phyloP scores from a whole-genome alignment of 2,329 filamentous ascomycete genomes.

The Shiraia sp. region DNA sequence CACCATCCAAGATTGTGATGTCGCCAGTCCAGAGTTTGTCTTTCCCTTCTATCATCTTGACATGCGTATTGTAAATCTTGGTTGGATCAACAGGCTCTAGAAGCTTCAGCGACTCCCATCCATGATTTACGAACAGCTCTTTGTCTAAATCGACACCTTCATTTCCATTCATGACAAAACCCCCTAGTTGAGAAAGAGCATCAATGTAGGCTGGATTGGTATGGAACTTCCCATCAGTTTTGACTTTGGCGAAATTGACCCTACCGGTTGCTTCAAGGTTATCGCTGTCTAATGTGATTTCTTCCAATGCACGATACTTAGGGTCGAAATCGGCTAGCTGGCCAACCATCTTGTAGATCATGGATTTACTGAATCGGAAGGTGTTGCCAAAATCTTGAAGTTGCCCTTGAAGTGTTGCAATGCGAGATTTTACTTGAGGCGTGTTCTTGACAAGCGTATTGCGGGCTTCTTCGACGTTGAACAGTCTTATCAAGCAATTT shows the following conservation, averaged over 20 bases:
- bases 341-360: conserved; percentile 3
- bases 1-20: conserved; percentile 12
- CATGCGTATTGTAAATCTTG: conserved; percentile 13
- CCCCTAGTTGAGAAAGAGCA: conserved; percentile 9
- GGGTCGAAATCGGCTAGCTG: conserved; percentile 13
- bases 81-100: conserved; percentile 9
- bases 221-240: conserved; percentile 10
- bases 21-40: conserved; percentile 18
- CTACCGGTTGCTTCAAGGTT: conserved; percentile 15
- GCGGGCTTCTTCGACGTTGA: neutral
- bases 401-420: neutral
- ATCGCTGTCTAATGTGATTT: conserved; percentile 19
- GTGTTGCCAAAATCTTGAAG: conserved; percentile 8
- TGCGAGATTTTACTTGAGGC: neutral
- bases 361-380: conserved; percentile 7
- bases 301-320: conserved; percentile 17
- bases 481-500: neutral
- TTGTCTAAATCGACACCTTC: conserved; percentile 12
- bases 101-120: conserved; percentile 19
- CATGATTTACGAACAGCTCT: conserved; percentile 24
- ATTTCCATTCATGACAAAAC: conserved; percentile 24
- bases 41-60: conserved; percentile 6
- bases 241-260: conserved; percentile 9
- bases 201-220: conserved; percentile 19
- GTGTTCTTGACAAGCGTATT: neutral